Evolutionary conservation across 164 flowering plant genomes (phyloP), one percentile per base, ranked within the genome.

Genomic region (Tetracentron sinense): DNA sequence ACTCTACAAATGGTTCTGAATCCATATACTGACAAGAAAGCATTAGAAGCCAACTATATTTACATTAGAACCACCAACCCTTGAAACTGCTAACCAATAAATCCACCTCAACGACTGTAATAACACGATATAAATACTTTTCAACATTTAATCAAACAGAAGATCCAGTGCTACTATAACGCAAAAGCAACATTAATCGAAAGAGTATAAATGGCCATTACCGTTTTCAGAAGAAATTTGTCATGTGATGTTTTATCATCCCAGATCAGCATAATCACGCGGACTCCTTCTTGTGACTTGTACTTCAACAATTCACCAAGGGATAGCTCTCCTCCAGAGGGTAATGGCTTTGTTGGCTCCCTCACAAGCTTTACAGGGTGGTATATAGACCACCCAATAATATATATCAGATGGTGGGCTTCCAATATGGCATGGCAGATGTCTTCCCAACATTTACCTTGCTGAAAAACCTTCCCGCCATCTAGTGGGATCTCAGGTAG

Each of bases 211-310:
- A 59, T 52, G 58, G 30, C 0, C 44, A 29, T 60, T 81, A 86
- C 92, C 74, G 85, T 86, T 64, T 81, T 84, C 50, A 84, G 44
- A 44, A 81, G 72, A 31, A 84, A 71, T 12, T 64, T 82, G 68
- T 86, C 80, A 67, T 84, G 89, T 23, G 92, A 86, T 10, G 92
- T 84, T 71, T 83, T 86, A 65, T 86, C 89, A 65, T 86, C 92
- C 92, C 92, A 84, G 63, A 86, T 72, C 50, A 84, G 70, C 78
- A 84, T 38, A 48, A 77, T 60, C 21, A 86, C 86, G 0, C 89
- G 77, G 22, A 84, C 83, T 22, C 92, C 92, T 78, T 86, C 87
- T 64, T 83, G 81, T 6, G 89, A 83, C 66, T 86, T 86, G 73
- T 75, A 79, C 76, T 83, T 86, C 69, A 86, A 67, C 66, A 84